Conservation (phyloP, 345 rosid genomes). For the Cardamine resedifolia region DNA sequence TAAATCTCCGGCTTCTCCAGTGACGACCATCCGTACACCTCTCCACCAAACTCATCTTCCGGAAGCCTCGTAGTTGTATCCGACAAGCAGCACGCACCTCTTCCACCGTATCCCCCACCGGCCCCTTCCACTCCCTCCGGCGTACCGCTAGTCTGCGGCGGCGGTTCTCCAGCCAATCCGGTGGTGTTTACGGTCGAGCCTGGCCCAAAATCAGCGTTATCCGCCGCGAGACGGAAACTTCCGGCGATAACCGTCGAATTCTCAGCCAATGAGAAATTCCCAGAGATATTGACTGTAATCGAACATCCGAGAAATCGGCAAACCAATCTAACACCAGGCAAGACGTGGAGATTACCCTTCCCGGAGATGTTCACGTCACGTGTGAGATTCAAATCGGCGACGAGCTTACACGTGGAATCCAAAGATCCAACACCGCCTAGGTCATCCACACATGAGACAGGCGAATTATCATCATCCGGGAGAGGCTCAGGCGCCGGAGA, state of each 20-base stretch:
- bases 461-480: conserved; percentile 51
- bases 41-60: conserved; percentile 94
- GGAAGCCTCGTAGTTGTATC: conserved; percentile 59
- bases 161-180: conserved; percentile 77
- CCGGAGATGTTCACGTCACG: conserved; percentile 69
- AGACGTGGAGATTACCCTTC: conserved; percentile 66
- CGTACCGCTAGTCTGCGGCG: conserved; percentile 80
- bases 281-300: conserved; percentile 61
- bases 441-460: conserved; percentile 81
- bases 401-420: conserved; percentile 82
- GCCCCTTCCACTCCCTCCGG: conserved; percentile 88
- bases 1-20: conserved; percentile 66
- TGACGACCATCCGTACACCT: conserved; percentile 80
- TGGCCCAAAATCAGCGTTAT: conserved; percentile 55
- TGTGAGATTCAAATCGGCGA: conserved; percentile 77
- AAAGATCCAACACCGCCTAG: conserved; percentile 83
- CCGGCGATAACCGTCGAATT: conserved; percentile 71
- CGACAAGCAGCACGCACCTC: conserved; percentile 80
- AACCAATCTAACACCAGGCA: conserved; percentile 61
- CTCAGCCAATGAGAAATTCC: conserved; percentile 65
- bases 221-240: conserved; percentile 59
- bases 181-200: conserved; percentile 66
- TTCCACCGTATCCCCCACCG: conserved; percentile 97
- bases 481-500: conserved; percentile 74
- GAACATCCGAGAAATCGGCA: conserved; percentile 64